Evolutionary conservation across 1,284 basidiomycete genomes (phyloP), one percentile per base, ranked within the genome.

Genomic region (Microbotryum violaceum): DNA sequence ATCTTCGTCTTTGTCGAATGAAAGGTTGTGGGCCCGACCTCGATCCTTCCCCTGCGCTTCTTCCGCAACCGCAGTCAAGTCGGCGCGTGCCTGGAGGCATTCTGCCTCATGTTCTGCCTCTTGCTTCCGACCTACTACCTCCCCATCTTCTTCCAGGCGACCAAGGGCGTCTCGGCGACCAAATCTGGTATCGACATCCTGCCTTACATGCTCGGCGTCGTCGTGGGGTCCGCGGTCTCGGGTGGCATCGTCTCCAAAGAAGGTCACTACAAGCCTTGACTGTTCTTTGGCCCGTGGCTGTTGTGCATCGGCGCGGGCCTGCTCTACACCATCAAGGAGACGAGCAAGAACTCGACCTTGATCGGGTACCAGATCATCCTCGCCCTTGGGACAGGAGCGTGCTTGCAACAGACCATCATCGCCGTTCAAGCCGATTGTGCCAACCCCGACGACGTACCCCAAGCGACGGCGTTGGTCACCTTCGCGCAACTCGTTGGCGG

Each of bases 171-270:
- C 57, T 68, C 73, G 7, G 75, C 79, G 0, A 77, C 77, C 27
- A 71, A 76, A 51, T 74, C 74, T 1, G 79, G 80, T 42, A 77
- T 81, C 61, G 74, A 77, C 62, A 78, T 80, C 60, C 74, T 80
- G 10, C 75, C 78, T 0, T 79, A 78, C 74, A 77, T 79, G 63
- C 45, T 64, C 51, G 53, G 60, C 3, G 70, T 75, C 31, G 77
- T 78, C 58, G 57, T 78, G 23, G 74, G 70, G 29, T 75, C 77
- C 37, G 76, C 77, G 62, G 57, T 75, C 54, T 70, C 72, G 1
- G 78, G 78, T 20, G 76, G 71, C 6, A 29, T 73, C 46, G 75
- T 76, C 56, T 73, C 73, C 25, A 70, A 69, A 46, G 42, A 47
- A 4, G 79, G 78, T 8, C 71, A 72, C 53, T 80, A 80, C 74